Percentiles rank a stretch among this genome's conserved stretches.
These are phyloP conservation scores for Coniferiporia weirii DNA, from an alignment of 1,284 basidiomycete genomes.

Conservation along the genomic window DNA sequence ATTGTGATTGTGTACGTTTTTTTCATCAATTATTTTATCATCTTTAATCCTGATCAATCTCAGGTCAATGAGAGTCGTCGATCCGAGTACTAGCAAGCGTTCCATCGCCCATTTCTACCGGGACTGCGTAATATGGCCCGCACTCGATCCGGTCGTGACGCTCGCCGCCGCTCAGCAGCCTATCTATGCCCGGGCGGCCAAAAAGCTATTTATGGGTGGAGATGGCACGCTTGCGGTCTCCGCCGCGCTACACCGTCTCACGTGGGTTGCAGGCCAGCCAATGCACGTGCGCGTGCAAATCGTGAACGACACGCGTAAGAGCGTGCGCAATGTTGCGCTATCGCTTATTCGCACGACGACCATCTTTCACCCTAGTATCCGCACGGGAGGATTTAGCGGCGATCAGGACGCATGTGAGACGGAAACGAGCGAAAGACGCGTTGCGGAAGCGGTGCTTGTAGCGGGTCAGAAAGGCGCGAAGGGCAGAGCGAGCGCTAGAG, in stretches of 20 bases:
- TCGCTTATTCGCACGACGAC: slow-evolving; percentile 70
- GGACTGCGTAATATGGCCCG: slow-evolving; percentile 78
- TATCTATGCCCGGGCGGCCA: slow-evolving; percentile 55
- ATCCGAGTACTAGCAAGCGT: slow-evolving; percentile 50
- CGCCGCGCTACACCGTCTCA: slow-evolving; percentile 67
- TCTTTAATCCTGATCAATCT: slow-evolving; percentile 1
- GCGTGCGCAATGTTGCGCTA: slow-evolving; percentile 64
- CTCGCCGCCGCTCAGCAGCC: slow-evolving; percentile 62
- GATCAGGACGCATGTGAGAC: slow-evolving; percentile 58
- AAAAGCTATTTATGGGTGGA: slow-evolving; percentile 60
- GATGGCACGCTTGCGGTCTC: slow-evolving; percentile 59
- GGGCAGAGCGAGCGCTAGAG: slow-evolving; percentile 74
- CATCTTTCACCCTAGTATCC: slow-evolving; percentile 55
- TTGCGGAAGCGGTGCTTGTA: slow-evolving; percentile 62
- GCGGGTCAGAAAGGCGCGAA: slow-evolving; percentile 60
- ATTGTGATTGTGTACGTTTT: slow-evolving; percentile 68
- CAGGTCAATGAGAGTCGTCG: slow-evolving; percentile 79
- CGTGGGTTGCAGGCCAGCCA: slow-evolving; percentile 85
- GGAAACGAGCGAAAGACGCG: slow-evolving; percentile 55
- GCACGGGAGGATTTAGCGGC: slow-evolving; percentile 19
- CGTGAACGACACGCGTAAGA: slow-evolving; percentile 70
- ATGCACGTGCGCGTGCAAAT: slow-evolving; percentile 72
- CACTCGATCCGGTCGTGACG: slow-evolving; percentile 60
- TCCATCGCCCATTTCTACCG: slow-evolving; percentile 94
- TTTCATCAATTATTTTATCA: slow-evolving; percentile 11